Conservation (phyloP, 352 stramenopile genomes). For the Globisporangium spinosum region DNA sequence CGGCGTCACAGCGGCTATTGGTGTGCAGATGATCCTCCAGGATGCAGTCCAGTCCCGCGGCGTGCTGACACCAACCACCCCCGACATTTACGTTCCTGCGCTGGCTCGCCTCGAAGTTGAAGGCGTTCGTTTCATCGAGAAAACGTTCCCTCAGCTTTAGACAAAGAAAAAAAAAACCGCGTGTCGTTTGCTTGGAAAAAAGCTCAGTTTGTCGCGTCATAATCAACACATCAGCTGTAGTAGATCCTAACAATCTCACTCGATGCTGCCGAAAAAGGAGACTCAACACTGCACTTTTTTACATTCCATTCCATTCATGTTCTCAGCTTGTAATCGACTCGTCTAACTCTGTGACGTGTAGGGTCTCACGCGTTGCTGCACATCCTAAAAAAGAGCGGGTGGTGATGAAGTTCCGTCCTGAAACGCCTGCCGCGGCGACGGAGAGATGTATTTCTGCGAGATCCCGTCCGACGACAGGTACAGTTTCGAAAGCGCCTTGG, state of each 20-base stretch:
- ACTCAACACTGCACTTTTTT: not conserved
- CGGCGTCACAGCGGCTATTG: slow-evolving; percentile 91
- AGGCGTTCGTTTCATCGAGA: slow-evolving; percentile 86
- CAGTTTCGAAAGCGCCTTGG: slow-evolving; percentile 53
- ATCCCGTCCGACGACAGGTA: slow-evolving; percentile 73
- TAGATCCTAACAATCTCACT: not conserved
- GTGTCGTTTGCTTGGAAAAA: not conserved
- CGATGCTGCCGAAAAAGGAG: not conserved
- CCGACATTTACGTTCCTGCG: slow-evolving; percentile 87
- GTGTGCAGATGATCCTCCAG: slow-evolving; percentile 92
- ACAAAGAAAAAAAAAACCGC: not conserved
- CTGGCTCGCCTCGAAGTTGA: slow-evolving; percentile 83
- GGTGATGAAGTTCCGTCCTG: slow-evolving; percentile 8
- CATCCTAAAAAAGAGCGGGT: slow-evolving; percentile 12
- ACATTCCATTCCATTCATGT: not conserved
- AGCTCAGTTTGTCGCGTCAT: not conserved
- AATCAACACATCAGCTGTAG: not conserved
- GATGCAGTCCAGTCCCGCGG: slow-evolving; percentile 78
- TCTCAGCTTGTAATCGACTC: not conserved
- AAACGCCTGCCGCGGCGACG: slow-evolving; percentile 27
- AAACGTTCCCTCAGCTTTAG: slow-evolving; percentile 46
- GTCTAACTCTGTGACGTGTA: slow-evolving; percentile 17
- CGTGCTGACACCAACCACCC: slow-evolving; percentile 87
- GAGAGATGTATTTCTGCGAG: slow-evolving; percentile 64
- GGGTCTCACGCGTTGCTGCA: slow-evolving; percentile 15